Evolutionary conservation across 2,329 filamentous ascomycete species (phyloP).

Genomic region (Fusarium sp.): DNA sequence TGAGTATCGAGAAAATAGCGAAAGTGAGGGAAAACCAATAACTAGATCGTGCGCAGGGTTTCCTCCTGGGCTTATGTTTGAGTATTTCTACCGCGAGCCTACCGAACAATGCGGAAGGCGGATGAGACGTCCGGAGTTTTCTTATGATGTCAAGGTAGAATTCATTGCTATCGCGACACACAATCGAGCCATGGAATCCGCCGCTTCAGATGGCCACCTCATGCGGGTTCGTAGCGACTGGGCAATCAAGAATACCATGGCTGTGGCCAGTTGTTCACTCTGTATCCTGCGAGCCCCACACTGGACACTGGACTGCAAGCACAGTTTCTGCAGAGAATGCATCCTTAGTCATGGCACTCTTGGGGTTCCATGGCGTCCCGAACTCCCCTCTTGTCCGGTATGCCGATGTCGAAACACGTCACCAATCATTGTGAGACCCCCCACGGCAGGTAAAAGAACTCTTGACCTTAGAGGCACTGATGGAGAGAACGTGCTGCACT

Average conservation of each 20-base stretch:
- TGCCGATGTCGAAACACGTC: not conserved
- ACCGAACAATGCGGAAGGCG: not conserved
- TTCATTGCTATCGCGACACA: not conserved
- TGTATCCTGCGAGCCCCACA: not conserved
- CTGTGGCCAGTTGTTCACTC: not conserved
- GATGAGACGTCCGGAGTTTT: not conserved
- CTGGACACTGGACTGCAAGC: not conserved
- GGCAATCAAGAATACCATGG: not conserved
- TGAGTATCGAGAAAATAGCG: not conserved
- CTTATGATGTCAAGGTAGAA: not conserved
- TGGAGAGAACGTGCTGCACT: not conserved
- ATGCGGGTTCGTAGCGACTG: not conserved
- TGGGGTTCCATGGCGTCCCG: not conserved
- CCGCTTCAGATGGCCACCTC: not conserved
- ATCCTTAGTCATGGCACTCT: not conserved
- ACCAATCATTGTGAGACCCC: not conserved
- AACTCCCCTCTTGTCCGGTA: not conserved
- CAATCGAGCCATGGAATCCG: too few species aligned
- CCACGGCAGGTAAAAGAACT: not conserved
- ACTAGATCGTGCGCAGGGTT: not conserved
- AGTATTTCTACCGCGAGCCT: not conserved
- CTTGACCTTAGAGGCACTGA: not conserved
- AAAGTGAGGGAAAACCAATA: not conserved
- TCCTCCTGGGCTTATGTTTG: not conserved
- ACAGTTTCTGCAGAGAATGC: not conserved